Evolutionary conservation across 495 filamentous ascomycete genomes (phyloP).

Genomic region (Podospora appendiculata): DNA sequence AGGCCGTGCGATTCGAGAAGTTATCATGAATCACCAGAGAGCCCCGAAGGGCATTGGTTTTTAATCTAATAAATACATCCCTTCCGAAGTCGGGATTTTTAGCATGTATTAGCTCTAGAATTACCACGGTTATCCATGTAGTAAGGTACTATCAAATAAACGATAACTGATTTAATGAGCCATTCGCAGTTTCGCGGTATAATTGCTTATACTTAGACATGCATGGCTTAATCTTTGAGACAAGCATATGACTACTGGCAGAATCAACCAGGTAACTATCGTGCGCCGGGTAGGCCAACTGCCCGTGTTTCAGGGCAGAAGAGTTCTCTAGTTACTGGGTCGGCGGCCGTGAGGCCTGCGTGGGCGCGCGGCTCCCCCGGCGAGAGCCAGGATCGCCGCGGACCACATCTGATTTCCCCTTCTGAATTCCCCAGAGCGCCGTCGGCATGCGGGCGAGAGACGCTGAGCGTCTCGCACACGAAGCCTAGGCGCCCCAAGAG

Average conservation of each 20-base stretch:
- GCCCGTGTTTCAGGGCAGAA: neutral
- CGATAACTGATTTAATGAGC: slow-evolving; percentile 67
- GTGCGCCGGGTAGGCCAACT: neutral
- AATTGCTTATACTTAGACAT: slow-evolving; percentile 66
- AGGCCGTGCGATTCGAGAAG: slow-evolving; percentile 58
- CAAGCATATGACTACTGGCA: slow-evolving; percentile 67
- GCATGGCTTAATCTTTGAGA: slow-evolving; percentile 70
- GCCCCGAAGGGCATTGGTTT: slow-evolving; percentile 56
- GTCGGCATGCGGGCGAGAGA: neutral
- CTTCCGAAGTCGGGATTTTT: slow-evolving; percentile 57
- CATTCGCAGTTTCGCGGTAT: slow-evolving; percentile 66
- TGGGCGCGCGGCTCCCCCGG: slow-evolving; percentile 10
- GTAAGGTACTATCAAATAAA: slow-evolving; percentile 68
- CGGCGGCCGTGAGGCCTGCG: slow-evolving; percentile 5
- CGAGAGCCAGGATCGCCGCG: neutral
- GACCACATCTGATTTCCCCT: neutral
- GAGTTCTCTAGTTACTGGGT: slow-evolving; percentile 10
- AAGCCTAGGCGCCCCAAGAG: slow-evolving; percentile 20
- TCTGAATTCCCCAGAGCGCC: neutral
- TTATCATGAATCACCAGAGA: slow-evolving; percentile 60
- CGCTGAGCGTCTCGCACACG: neutral
- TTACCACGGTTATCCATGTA: slow-evolving; percentile 68
- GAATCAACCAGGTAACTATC: slow-evolving; percentile 7
- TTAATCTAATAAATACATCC: slow-evolving; percentile 67
- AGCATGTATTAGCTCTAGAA: slow-evolving; percentile 70